phyloP scores from a whole-genome alignment of 805 yeast genomes.

The Brettanomyces bruxellensis region DNA sequence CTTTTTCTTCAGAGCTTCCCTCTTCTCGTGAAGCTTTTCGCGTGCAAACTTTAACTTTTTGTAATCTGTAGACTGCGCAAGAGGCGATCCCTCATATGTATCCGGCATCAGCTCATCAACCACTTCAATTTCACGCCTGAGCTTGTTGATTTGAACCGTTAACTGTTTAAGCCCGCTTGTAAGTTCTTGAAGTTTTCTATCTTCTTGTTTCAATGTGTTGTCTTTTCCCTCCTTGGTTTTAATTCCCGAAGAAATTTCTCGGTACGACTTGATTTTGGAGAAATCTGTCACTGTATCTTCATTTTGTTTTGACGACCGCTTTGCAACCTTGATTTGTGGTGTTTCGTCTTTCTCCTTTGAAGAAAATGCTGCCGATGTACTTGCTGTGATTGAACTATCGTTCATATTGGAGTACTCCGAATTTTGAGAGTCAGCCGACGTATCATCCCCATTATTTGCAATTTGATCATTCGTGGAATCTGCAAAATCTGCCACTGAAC shows the following conservation, averaged over 20 bases:
- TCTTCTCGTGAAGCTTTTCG: slow-evolving; percentile 19
- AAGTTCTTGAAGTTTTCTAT: slow-evolving; percentile 9
- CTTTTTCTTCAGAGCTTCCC: slow-evolving; percentile 19
- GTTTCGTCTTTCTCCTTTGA: no score
- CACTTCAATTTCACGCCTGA: slow-evolving; percentile 23
- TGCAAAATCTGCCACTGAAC: slow-evolving; percentile 22
- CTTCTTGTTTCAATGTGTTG: not conserved
- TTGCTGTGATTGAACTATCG: not conserved
- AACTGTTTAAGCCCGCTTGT: slow-evolving; percentile 11
- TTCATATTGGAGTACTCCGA: not conserved
- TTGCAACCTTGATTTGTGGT: no score
- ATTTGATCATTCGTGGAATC: slow-evolving; percentile 1
- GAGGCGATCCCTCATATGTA: slow-evolving; percentile 8
- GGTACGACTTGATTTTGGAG: slow-evolving; percentile 10
- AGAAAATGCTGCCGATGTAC: no score
- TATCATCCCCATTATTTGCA: not conserved
- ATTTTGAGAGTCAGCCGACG: not conserved
- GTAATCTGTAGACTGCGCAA: slow-evolving; percentile 13
- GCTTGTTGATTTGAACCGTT: slow-evolving; percentile 16
- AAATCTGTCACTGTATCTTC: slow-evolving; percentile 9
- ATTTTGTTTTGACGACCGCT: not conserved
- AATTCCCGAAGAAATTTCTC: slow-evolving; percentile 19
- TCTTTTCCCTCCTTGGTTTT: slow-evolving; percentile 14
- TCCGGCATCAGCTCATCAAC: slow-evolving; percentile 21
- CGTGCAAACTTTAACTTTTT: slow-evolving; percentile 22